phyloP scores from a whole-genome alignment of 140 eudicot species.

The Bidens hawaiensis region DNA sequence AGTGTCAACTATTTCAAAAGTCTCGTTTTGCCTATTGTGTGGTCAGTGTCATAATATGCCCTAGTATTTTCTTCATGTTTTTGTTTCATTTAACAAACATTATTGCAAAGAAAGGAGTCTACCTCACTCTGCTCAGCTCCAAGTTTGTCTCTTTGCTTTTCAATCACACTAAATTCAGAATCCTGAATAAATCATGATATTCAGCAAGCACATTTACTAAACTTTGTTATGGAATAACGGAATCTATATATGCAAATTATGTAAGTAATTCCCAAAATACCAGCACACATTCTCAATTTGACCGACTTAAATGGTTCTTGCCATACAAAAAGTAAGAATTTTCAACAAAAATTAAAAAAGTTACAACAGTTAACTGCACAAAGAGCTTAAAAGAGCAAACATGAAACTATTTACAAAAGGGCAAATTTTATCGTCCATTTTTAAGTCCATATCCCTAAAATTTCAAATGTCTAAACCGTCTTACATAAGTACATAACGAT shows the following conservation, averaged over 20 bases:
- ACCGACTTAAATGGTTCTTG: slow-evolving; percentile 10
- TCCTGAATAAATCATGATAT: slow-evolving; percentile 43
- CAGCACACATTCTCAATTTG: slow-evolving; percentile 11
- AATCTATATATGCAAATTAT: not conserved
- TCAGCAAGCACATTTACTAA: not conserved
- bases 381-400: not conserved
- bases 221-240: not conserved
- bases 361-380: slow-evolving; percentile 7
- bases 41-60: not conserved
- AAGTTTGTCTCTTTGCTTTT: slow-evolving; percentile 63
- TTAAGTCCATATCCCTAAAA: not conserved
- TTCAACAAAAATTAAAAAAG: not conserved
- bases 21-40: not conserved
- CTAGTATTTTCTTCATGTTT: slow-evolving; percentile 3
- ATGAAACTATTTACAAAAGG: not conserved
- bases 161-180: slow-evolving; percentile 55
- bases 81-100: slow-evolving; percentile 4
- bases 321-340: slow-evolving; percentile 6
- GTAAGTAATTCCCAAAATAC: not conserved
- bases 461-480: too few relatives aligned
- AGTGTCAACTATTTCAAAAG: not conserved
- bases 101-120: slow-evolving; percentile 1
- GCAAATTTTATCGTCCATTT: not conserved
- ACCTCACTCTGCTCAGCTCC: slow-evolving; percentile 70
- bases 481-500: too few relatives aligned